Percentiles rank a stretch among this genome's conserved stretches.
These are phyloP conservation scores for Fagus crenata DNA, from an alignment of 306 rosid species.

Conservation along the genomic window DNA sequence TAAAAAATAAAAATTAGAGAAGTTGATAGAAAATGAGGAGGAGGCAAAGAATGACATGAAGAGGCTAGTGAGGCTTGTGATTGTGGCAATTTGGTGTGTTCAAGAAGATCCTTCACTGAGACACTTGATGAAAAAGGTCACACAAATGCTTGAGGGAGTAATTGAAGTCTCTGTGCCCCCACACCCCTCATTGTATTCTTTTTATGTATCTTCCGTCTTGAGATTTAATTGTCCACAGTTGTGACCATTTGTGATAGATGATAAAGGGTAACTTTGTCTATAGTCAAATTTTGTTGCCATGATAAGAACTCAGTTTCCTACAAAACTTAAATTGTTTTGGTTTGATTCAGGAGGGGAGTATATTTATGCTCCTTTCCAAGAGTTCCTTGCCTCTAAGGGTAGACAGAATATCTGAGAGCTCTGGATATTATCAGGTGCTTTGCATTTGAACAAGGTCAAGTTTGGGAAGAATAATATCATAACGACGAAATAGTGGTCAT, in stretches of 20 bases:
- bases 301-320: too few relatives aligned
- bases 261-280: too few relatives aligned
- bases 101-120: slow-evolving; percentile 32
- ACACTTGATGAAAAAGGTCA: slow-evolving; percentile 31
- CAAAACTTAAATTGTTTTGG: too few relatives aligned
- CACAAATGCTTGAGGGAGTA: slow-evolving; percentile 33
- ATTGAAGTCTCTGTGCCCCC: slow-evolving; percentile 26
- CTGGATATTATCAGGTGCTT: too few relatives aligned
- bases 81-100: slow-evolving; percentile 33
- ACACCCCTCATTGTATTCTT: slow-evolving; percentile 19
- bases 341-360: too few relatives aligned
- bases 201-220: neutral
- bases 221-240: neutral
- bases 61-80: slow-evolving; percentile 22
- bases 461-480: too few relatives aligned
- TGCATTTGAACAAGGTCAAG: too few relatives aligned
- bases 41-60: slow-evolving; percentile 33
- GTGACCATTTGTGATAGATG: too few relatives aligned
- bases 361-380: too few relatives aligned
- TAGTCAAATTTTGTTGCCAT: neutral
- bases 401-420: too few relatives aligned
- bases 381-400: too few relatives aligned
- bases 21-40: slow-evolving; percentile 21
- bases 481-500: too few relatives aligned
- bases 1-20: neutral